Percentiles rank a stretch among this genome's conserved stretches.
These are phyloP conservation scores for Neocallimastix lanati DNA, from an alignment of 192 early-diverging fungal species.

Conservation along the genomic window DNA sequence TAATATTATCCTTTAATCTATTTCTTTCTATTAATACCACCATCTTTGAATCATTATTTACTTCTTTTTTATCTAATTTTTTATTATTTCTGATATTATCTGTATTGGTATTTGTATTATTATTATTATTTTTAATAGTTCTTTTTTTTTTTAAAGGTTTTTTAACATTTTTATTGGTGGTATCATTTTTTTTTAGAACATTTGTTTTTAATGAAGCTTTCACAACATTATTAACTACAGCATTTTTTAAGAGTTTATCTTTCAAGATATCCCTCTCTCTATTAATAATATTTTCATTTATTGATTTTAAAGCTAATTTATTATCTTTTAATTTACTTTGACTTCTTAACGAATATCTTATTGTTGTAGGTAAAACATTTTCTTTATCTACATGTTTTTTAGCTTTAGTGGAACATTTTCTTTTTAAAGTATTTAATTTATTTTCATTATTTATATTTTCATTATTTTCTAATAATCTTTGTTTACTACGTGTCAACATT, in stretches of 20 bases:
- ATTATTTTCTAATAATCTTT: not conserved
- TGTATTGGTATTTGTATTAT: too few relatives aligned
- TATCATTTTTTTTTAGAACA: not conserved
- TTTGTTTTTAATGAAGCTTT: not conserved
- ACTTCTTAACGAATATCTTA: not conserved
- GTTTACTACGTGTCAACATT: not conserved
- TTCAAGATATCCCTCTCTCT: not conserved
- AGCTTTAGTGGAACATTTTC: not conserved
- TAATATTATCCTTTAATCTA: too few relatives aligned
- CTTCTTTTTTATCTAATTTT: too few relatives aligned
- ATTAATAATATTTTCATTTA: not conserved
- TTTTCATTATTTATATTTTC: not conserved
- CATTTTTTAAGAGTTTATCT: not conserved
- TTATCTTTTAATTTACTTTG: not conserved
- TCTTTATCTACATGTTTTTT: not conserved
- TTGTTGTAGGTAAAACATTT: not conserved
- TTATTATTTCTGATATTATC: too few relatives aligned
- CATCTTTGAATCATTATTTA: too few relatives aligned
- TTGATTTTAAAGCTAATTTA: not conserved
- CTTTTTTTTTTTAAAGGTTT: not conserved
- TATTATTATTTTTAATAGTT: too few relatives aligned
- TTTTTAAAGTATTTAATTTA: not conserved
- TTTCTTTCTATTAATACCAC: too few relatives aligned
- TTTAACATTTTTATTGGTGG: not conserved
- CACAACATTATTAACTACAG: too few relatives aligned